Conservation (phyloP, 1,139 yeast genomes). For the Yamadazyma friedrichii region DNA sequence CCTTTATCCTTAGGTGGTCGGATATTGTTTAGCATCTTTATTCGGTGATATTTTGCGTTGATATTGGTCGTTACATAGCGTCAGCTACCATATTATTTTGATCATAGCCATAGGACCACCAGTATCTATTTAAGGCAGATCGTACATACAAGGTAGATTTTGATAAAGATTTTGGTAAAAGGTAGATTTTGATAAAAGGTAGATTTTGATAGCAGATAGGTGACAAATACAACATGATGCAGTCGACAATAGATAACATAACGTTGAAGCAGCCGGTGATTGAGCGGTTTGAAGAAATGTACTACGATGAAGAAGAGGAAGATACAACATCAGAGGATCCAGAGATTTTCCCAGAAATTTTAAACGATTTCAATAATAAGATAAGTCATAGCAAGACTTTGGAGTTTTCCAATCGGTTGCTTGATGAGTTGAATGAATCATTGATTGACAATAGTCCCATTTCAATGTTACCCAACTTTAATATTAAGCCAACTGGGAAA, state of each 20-base stretch:
- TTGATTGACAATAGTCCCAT: constrained; percentile 27
- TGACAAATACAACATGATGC: too few species aligned
- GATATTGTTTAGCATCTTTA: too few species aligned
- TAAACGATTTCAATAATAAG: constrained; percentile 13
- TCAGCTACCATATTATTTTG: too few species aligned
- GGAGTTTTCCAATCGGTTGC: constrained; percentile 17
- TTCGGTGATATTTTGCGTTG: too few species aligned
- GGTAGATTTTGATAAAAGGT: too few species aligned
- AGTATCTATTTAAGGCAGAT: too few species aligned
- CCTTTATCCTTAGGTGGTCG: too few species aligned
- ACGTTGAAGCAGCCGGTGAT: background rate
- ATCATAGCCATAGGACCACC: too few species aligned
- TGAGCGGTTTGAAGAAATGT: background rate
- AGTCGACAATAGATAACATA: background rate
- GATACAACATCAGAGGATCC: constrained; percentile 1
- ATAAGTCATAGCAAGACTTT: constrained; percentile 12
- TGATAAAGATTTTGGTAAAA: too few species aligned
- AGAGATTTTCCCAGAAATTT: constrained; percentile 2
- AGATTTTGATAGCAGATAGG: too few species aligned
- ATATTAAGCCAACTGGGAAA: constrained; percentile 40
- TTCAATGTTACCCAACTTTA: constrained; percentile 49
- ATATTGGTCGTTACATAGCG: too few species aligned
- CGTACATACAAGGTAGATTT: too few species aligned
- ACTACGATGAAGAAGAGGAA: background rate
- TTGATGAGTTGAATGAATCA: constrained; percentile 29